Evolutionary conservation across 768 basidiomycete species (phyloP).

Genomic region (Hemileccinum impolitum): DNA sequence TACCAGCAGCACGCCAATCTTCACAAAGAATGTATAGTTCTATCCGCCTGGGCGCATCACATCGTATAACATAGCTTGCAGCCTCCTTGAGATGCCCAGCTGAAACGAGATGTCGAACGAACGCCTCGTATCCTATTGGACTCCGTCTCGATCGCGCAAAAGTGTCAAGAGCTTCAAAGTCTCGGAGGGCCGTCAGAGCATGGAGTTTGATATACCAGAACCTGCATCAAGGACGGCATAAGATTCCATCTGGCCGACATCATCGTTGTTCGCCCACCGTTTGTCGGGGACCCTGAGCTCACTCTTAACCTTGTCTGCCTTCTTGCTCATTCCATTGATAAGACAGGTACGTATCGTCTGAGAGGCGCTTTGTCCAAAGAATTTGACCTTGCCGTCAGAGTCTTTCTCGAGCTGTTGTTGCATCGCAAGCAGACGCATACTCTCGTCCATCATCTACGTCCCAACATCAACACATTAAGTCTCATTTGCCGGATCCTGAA

Average conservation of each 20-base stretch:
- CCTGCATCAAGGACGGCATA: conserved; percentile 36
- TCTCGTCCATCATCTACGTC: conserved; percentile 90
- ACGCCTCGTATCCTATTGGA: conserved; percentile 94
- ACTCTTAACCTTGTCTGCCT: conserved; percentile 81
- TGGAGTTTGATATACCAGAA: conserved; percentile 94
- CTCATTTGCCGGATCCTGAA: neutral
- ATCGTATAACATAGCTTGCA: conserved; percentile 70
- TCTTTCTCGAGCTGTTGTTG: conserved; percentile 92
- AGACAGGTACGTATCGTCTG: conserved; percentile 81
- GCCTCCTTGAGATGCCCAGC: conserved; percentile 78
- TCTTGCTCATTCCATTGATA: conserved; percentile 75
- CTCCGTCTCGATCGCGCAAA: conserved; percentile 87
- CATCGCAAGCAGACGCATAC: conserved; percentile 61
- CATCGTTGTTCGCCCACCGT: conserved; percentile 47
- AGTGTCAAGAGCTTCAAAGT: conserved; percentile 82
- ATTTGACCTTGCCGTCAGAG: conserved; percentile 66
- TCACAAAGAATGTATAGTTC: conserved; percentile 89
- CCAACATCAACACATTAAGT: neutral
- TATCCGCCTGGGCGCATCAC: conserved; percentile 77
- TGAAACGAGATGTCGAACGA: conserved; percentile 74
- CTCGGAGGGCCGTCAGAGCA: conserved; percentile 70
- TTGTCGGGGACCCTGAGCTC: conserved; percentile 97
- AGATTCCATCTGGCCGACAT: neutral
- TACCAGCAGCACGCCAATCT: conserved; percentile 86
- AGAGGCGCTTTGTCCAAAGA: conserved; percentile 83